Evolutionary conservation across 768 basidiomycete genomes (phyloP).

Genomic region (Flagelloscypha sp.): DNA sequence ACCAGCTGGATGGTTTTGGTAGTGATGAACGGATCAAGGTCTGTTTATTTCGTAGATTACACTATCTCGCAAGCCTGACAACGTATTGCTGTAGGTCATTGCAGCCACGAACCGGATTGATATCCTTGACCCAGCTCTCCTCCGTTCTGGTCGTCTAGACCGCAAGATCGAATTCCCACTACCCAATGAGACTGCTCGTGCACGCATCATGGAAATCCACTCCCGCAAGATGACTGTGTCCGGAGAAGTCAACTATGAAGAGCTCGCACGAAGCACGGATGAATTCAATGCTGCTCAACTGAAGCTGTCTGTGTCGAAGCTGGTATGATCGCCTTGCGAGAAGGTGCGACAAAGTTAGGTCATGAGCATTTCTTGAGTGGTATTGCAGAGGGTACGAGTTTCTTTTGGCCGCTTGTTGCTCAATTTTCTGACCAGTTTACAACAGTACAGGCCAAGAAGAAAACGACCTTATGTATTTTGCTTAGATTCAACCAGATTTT

Average conservation of each 20-base stretch:
- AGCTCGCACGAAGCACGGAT: constrained; percentile 92
- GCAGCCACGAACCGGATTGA: constrained; percentile 99
- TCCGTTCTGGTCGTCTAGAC: constrained; percentile 95
- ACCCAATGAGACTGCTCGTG: constrained; percentile 93
- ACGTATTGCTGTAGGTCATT: constrained; percentile 60
- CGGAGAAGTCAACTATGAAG: constrained; percentile 90
- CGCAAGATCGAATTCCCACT: constrained; percentile 98
- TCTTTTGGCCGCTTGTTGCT: constrained; percentile 2
- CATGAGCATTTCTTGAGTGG: constrained; percentile 97
- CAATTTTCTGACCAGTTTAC: constrained; percentile 16
- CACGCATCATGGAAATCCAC: constrained; percentile 93
- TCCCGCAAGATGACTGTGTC: constrained; percentile 91
- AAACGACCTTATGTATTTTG: constrained; percentile 96
- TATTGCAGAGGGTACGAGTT: constrained; percentile 69
- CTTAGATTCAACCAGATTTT: too few species aligned
- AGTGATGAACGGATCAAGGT: constrained; percentile 98
- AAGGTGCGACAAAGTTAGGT: constrained; percentile 79
- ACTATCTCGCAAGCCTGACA: constrained; percentile 5
- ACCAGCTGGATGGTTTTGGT: constrained; percentile 96
- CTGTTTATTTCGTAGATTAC: constrained; percentile 13
- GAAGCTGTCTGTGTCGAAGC: constrained; percentile 99
- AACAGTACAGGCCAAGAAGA: constrained; percentile 98
- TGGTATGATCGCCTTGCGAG: constrained; percentile 95
- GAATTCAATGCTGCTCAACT: constrained; percentile 98
- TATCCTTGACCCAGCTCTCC: constrained; percentile 95